phyloP scores from a whole-genome alignment of 371 early-diverging fungal species.

The Nematocida parisii region DNA sequence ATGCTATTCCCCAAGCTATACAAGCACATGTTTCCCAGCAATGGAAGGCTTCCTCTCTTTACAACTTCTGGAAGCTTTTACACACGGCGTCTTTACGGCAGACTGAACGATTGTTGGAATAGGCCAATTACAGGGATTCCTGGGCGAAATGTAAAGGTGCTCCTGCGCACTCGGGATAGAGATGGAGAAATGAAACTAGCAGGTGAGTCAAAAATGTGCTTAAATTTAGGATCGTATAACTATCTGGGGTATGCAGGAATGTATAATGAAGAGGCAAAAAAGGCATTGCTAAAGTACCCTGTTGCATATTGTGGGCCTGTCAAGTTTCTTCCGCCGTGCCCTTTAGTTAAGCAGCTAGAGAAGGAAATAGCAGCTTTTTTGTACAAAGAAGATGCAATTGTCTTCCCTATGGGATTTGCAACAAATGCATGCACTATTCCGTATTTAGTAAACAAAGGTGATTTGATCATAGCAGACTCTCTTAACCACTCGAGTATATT shows the following conservation, averaged over 20 bases:
- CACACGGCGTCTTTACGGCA: slow-evolving; percentile 82
- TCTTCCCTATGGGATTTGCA: slow-evolving; percentile 95
- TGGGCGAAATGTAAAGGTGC: slow-evolving; percentile 79
- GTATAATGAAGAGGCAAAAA: slow-evolving; percentile 82
- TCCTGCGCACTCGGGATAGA: slow-evolving; percentile 80
- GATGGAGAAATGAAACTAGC: slow-evolving; percentile 80
- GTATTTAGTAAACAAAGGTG: slow-evolving; percentile 80
- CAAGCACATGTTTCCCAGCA: slow-evolving; percentile 72
- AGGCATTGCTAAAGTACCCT: slow-evolving; percentile 73
- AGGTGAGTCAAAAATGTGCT: slow-evolving; percentile 76
- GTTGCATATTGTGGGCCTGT: slow-evolving; percentile 72
- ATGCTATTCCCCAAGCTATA: slow-evolving; percentile 74
- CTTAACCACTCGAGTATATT: slow-evolving; percentile 92
- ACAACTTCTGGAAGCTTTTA: slow-evolving; percentile 92
- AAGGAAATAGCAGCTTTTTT: slow-evolving; percentile 85
- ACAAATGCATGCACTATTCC: slow-evolving; percentile 96
- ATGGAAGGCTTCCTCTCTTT: slow-evolving; percentile 82
- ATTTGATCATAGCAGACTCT: slow-evolving; percentile 90
- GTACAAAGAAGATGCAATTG: slow-evolving; percentile 83
- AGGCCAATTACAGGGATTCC: slow-evolving; percentile 90
- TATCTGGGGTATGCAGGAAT: slow-evolving; percentile 94
- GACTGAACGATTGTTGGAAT: slow-evolving; percentile 92
- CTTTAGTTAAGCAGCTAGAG: slow-evolving; percentile 79
- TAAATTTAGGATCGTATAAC: slow-evolving; percentile 96
- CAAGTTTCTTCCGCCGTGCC: slow-evolving; percentile 71